phyloP scores from a whole-genome alignment of 1,284 basidiomycete genomes.

The Malassezia arunalokei region DNA sequence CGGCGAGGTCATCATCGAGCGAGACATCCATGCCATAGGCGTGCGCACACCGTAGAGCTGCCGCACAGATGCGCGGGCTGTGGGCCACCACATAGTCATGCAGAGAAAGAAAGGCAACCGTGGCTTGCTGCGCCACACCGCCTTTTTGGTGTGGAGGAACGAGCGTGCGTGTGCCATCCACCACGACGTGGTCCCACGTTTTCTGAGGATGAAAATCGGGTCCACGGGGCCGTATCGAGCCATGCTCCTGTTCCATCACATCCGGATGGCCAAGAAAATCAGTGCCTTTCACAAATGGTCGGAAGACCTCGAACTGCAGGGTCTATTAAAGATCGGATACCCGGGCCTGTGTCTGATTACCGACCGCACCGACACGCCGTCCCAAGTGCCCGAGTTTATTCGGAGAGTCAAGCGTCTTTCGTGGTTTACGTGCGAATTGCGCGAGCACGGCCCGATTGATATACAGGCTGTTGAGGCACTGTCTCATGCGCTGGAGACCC shows the following conservation, averaged over 20 bases:
- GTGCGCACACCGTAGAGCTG: too few species aligned
- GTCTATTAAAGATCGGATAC: conserved; percentile 13
- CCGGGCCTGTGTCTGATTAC: conserved; percentile 13
- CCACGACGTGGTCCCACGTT: not conserved
- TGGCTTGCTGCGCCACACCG: too few species aligned
- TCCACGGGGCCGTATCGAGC: conserved; percentile 3
- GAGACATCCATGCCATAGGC: not conserved
- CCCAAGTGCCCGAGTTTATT: conserved; percentile 13
- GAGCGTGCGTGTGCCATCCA: too few species aligned
- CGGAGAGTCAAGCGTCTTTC: conserved; percentile 12
- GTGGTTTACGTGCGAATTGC: conserved; percentile 14
- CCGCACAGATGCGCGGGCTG: too few species aligned
- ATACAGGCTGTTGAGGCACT: not conserved
- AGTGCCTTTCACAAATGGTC: conserved; percentile 11
- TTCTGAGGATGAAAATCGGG: not conserved
- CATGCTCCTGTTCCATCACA: conserved; percentile 16
- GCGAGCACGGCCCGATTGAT: not conserved
- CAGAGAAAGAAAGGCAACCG: too few species aligned
- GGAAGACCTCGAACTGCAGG: conserved; percentile 8
- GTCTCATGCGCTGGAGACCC: not conserved
- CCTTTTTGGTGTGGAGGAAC: too few species aligned
- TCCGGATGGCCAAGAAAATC: conserved; percentile 14
- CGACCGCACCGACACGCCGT: not conserved
- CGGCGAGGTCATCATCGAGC: conserved; percentile 17
- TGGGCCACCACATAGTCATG: too few species aligned